A percentile compares a stretch with the other conserved stretches of the same genome.
These are phyloP conservation scores for Candida nanaspora DNA, from an alignment of 805 yeast genomes.

Conservation along the genomic window DNA sequence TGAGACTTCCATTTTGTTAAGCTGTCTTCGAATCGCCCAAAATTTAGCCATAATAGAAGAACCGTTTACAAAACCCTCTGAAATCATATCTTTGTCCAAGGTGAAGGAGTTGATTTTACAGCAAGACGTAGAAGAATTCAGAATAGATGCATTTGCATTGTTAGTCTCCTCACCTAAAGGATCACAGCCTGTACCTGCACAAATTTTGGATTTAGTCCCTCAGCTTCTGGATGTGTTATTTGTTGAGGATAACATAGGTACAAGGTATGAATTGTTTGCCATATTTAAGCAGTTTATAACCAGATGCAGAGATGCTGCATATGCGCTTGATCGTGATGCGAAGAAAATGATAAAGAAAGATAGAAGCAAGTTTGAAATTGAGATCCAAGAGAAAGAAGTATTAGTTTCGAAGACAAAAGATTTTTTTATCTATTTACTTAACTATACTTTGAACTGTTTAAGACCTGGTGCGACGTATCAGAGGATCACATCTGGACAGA, in stretches of 20 bases:
- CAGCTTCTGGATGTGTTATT: slow-evolving; percentile 43
- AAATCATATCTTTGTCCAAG: slow-evolving; percentile 21
- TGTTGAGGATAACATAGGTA: slow-evolving; percentile 60
- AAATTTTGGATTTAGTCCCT: slow-evolving; percentile 36
- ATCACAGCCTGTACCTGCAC: slow-evolving; percentile 45
- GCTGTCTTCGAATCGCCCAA: slow-evolving; percentile 59
- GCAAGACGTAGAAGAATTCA: slow-evolving; percentile 28
- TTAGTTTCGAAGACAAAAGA: slow-evolving; percentile 25
- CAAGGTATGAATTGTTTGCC: slow-evolving; percentile 59
- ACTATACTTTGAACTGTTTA: slow-evolving; percentile 30
- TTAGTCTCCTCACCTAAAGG: slow-evolving; percentile 55
- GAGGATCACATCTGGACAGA: slow-evolving; percentile 40
- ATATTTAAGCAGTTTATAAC: slow-evolving; percentile 52
- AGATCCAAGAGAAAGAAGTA: slow-evolving; percentile 26
- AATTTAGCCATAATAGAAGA: slow-evolving; percentile 45
- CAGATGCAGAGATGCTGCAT: slow-evolving; percentile 63
- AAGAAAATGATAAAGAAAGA: slow-evolving; percentile 30
- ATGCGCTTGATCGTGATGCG: slow-evolving; percentile 47
- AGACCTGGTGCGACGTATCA: slow-evolving; percentile 55
- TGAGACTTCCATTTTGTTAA: slow-evolving; percentile 37
- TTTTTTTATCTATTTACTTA: slow-evolving; percentile 33
- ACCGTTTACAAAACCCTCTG: slow-evolving; percentile 36
- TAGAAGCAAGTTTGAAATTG: slow-evolving; percentile 27
- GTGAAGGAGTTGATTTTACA: slow-evolving; percentile 32
- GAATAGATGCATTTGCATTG: slow-evolving; percentile 55